Evolutionary conservation across 106 monocot genomes (phyloP).

Genomic region (Iris macrosiphon): DNA sequence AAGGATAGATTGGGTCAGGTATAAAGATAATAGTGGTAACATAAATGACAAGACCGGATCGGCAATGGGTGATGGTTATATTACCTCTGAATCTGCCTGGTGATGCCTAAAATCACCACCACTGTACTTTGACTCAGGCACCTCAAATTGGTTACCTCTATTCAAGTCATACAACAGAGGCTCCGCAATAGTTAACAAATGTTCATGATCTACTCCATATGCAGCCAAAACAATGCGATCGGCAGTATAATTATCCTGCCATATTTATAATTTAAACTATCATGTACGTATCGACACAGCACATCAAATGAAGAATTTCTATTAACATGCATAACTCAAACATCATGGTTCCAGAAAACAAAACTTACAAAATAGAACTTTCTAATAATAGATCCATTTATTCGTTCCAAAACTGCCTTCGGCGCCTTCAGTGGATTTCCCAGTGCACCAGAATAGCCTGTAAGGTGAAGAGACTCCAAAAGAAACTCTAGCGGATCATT

Average conservation of each 20-base stretch:
- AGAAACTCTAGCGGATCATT: conserved; percentile 69
- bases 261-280: too few species aligned
- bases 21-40: not conserved
- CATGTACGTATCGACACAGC: too few species aligned
- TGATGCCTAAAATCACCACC: conserved; percentile 73
- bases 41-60: too few species aligned
- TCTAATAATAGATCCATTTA: conserved; percentile 43
- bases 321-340: not conserved
- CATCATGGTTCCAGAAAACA: not conserved
- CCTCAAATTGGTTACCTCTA: conserved; percentile 18
- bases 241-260: conserved; percentile 81
- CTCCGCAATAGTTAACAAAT: conserved; percentile 53
- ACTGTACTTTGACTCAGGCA: conserved; percentile 54
- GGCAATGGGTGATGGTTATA: not conserved
- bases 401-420: conserved; percentile 33
- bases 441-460: conserved; percentile 63
- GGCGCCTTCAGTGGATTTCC: conserved; percentile 58
- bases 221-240: conserved; percentile 70
- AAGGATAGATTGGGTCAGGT: conserved; percentile 8
- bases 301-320: too few species aligned
- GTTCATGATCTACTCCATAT: conserved; percentile 73
- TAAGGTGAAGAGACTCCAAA: conserved; percentile 52
- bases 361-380: conserved; percentile 67
- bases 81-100: conserved; percentile 53
- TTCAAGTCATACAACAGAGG: conserved; percentile 62